phyloP scores from a whole-genome alignment of 257 asterid species.

The Nicotiana paniculata region DNA sequence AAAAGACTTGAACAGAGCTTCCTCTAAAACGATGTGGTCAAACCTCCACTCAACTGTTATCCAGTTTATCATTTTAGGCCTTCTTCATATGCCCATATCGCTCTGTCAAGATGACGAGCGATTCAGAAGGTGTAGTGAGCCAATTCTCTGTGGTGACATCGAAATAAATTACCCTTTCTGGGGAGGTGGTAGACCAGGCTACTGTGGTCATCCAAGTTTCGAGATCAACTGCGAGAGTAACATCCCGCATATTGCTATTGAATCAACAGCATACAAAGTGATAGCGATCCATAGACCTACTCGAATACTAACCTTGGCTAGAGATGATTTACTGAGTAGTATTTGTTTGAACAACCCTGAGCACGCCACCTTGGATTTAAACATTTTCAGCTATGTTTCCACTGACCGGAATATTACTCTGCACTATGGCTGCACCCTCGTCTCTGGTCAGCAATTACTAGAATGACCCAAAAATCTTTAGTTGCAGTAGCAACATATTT shows the following conservation, averaged over 20 bases:
- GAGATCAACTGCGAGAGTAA: conserved; percentile 24
- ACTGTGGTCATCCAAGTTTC: conserved; percentile 54
- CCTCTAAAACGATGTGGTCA: not conserved
- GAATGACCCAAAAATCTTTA: not conserved
- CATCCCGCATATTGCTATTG: conserved; percentile 15
- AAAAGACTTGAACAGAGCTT: not conserved
- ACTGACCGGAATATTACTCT: conserved; percentile 29
- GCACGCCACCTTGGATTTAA: conserved; percentile 20
- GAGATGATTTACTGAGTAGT: conserved; percentile 33
- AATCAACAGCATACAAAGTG: conserved; percentile 21
- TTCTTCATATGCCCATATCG: conserved; percentile 15
- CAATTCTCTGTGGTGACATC: conserved; percentile 21
- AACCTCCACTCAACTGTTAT: not conserved
- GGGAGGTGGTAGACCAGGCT: conserved; percentile 27
- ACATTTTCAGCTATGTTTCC: conserved; percentile 19
- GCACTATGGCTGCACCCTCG: conserved; percentile 27
- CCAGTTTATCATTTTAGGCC: not conserved
- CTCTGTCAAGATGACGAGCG: conserved; percentile 18
- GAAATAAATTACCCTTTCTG: conserved; percentile 42
- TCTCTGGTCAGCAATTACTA: not conserved
- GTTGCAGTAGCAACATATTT: not conserved
- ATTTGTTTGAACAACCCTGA: conserved; percentile 10
- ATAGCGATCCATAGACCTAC: not conserved
- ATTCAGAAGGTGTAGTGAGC: conserved; percentile 19
- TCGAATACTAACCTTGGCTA: conserved; percentile 19